Percentiles rank a stretch among this genome's conserved stretches.
phyloP scores from a whole-genome alignment of 352 stramenopile species.

The Phytophthora pluvialis region DNA sequence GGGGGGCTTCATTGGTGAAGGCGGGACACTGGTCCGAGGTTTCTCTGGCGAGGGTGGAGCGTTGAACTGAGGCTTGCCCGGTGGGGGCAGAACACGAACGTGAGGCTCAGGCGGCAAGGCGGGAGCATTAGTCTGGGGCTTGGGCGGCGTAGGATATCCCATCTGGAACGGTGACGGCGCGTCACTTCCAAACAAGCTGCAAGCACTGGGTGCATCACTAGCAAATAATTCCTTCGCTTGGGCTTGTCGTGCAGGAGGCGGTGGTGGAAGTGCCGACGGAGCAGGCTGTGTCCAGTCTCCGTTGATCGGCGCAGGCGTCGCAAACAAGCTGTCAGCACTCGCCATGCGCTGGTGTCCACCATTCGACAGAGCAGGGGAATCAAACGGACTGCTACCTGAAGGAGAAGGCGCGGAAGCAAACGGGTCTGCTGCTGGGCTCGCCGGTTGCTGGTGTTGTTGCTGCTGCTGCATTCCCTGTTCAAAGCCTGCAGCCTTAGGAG shows the following conservation, averaged over 20 bases:
- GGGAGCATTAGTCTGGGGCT: not conserved
- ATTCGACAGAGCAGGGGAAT: slow-evolving; percentile 18
- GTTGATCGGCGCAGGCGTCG: slow-evolving; percentile 28
- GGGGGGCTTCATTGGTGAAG: slow-evolving; percentile 20
- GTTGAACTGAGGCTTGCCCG: slow-evolving; percentile 4
- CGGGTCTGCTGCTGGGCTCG: slow-evolving; percentile 13
- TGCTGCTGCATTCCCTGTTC: not conserved
- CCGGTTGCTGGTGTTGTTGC: slow-evolving; percentile 5
- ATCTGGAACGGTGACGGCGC: slow-evolving; percentile 15
- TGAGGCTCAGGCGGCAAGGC: slow-evolving; percentile 17
- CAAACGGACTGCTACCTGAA: slow-evolving; percentile 28
- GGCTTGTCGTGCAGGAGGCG: slow-evolving; percentile 19
- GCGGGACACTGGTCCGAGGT: not conserved
- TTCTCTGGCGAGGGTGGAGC: slow-evolving; percentile 14
- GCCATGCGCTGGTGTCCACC: slow-evolving; percentile 15
- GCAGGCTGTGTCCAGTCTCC: slow-evolving; percentile 9
- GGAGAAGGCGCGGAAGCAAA: slow-evolving; percentile 20
- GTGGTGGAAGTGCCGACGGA: slow-evolving; percentile 4
- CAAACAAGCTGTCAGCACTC: slow-evolving; percentile 42
- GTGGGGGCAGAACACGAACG: slow-evolving; percentile 5
- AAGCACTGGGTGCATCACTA: slow-evolving; percentile 37
- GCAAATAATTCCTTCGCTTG: slow-evolving; percentile 47
- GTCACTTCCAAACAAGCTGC: slow-evolving; percentile 43
- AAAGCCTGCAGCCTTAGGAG: slow-evolving; percentile 10
- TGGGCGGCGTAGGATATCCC: not conserved